phyloP scores from a whole-genome alignment of 2,329 filamentous ascomycete species.

The Fusarium agapanthi region DNA sequence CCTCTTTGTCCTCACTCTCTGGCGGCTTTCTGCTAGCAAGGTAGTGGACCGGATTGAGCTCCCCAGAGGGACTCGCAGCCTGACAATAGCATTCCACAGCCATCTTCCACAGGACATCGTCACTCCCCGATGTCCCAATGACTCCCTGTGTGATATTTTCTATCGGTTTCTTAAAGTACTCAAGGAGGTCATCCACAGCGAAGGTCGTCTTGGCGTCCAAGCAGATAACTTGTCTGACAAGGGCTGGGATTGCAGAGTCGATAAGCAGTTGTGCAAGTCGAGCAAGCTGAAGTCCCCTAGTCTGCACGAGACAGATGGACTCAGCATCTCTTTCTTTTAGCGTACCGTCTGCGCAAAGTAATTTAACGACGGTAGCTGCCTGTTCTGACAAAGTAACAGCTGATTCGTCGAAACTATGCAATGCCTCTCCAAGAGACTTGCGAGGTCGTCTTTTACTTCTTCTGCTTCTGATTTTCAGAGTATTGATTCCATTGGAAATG shows the following conservation, averaged over 20 bases:
- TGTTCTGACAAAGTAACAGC: not conserved
- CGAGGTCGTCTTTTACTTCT: rapidly evolving
- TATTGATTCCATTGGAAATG: rapidly evolving
- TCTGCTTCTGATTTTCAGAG: not conserved
- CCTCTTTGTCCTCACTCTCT: rapidly evolving
- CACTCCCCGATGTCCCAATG: rapidly evolving
- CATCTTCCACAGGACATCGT: not conserved
- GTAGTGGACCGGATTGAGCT: not conserved
- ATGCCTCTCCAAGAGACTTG: not conserved
- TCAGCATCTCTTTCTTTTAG: not conserved
- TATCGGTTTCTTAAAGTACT: not conserved
- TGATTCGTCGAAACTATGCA: not conserved
- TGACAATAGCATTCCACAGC: not conserved
- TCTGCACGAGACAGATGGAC: rapidly evolving
- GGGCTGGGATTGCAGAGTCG: not conserved
- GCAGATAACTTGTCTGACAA: not conserved
- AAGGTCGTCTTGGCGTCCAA: not conserved
- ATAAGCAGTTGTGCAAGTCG: not conserved
- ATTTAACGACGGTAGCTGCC: rapidly evolving
- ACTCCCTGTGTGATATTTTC: not conserved
- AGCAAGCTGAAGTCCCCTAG: rapidly evolving
- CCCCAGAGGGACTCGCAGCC: rapidly evolving
- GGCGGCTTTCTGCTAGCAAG: rapidly evolving
- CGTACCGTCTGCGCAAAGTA: rapidly evolving
- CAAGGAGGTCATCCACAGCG: not conserved